These are phyloP conservation scores for Pichia eremophila DNA, from an alignment of 805 yeast species.

Conservation along the genomic window DNA sequence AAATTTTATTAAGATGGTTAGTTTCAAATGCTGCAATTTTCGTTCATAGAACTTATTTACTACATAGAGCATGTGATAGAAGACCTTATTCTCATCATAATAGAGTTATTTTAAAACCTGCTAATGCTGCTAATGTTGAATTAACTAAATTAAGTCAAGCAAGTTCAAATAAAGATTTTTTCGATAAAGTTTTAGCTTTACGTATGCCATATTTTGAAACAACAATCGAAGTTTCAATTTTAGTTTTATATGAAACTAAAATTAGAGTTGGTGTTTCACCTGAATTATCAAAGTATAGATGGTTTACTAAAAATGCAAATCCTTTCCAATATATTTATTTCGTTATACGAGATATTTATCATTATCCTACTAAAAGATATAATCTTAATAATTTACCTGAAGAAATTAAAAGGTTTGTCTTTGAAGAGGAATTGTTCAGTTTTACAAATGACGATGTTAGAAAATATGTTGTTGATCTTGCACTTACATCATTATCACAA, in stretches of 20 bases:
- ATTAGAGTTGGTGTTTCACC: constrained; percentile 3
- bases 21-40: constrained; percentile 68
- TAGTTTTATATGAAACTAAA: constrained; percentile 9
- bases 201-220: constrained; percentile 2
- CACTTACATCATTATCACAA: background rate
- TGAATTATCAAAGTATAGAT: constrained; percentile 6
- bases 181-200: constrained; percentile 3
- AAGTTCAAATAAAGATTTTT: constrained; percentile 4
- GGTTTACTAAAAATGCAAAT: constrained; percentile 10
- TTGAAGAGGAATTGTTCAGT: constrained; percentile 5
- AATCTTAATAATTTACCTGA: constrained; percentile 5
- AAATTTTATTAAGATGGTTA: constrained; percentile 82
- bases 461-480: constrained; percentile 5
- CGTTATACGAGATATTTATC: constrained; percentile 8
- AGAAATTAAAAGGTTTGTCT: constrained; percentile 5
- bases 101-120: constrained; percentile 7
- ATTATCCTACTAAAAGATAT: constrained; percentile 7
- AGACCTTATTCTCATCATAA: constrained; percentile 8
- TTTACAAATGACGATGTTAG: constrained; percentile 7
- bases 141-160: constrained; percentile 4
- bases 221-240: constrained; percentile 5
- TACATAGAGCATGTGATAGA: constrained; percentile 8
- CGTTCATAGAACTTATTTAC: constrained; percentile 28
- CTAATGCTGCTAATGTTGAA: constrained; percentile 1
- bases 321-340: constrained; percentile 11